Evolutionary conservation across 2,329 filamentous ascomycete species (phyloP), one percentile per base, ranked within the genome.

Genomic region (Ophiognomonia clavigignenti-juglandacearum): DNA sequence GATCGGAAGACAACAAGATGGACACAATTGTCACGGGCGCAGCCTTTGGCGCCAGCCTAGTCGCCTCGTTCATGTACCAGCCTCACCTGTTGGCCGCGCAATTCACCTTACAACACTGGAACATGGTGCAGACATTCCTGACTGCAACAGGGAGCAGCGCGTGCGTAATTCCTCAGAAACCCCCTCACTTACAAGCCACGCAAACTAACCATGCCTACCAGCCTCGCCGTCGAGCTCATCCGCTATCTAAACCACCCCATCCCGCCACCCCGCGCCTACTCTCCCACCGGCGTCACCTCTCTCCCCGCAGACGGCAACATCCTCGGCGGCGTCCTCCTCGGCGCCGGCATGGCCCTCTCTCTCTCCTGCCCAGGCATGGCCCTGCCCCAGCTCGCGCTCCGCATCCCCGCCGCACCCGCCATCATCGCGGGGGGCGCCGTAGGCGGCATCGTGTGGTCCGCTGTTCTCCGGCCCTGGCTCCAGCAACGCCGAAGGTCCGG

Each of bases 311-410:
- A 85, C 56, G 83, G 80, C 47, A 86, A 87, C 59, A 62, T 85
- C 39, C 54, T 85, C 53, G 83, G 83, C 46, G 83, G 83, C 4
- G 57, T 70, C 14, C 63, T 85, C 3, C 72, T 84, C 22, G 83
- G 83, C 29, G 61, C 74, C n/a, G 83, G 83, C 46, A 85, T 86
- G 82, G 73, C 78, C 6, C 64, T 85, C 14, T 76, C 81, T 0
- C 82, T 81, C 8, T 76, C 82, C 0, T 86, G 83, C 50, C 81
- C 83, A 0, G 83, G 83, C 1, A 84, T 81, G 0, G 71, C 85
- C 6, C 72, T 84, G 40, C 74, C 77, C 0, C 83, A 87, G 61
- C 57, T 80, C 10, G 80, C 73, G 2, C 65, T 73, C 11, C 74
- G 77, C 2, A 65, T 82, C 3, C 63, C 58, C 2, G 72, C 75